A percentile compares a stretch with the other conserved stretches of the same genome.
Conservation (phyloP, 345 rosid species). For the Syzygium jambos region DNA sequence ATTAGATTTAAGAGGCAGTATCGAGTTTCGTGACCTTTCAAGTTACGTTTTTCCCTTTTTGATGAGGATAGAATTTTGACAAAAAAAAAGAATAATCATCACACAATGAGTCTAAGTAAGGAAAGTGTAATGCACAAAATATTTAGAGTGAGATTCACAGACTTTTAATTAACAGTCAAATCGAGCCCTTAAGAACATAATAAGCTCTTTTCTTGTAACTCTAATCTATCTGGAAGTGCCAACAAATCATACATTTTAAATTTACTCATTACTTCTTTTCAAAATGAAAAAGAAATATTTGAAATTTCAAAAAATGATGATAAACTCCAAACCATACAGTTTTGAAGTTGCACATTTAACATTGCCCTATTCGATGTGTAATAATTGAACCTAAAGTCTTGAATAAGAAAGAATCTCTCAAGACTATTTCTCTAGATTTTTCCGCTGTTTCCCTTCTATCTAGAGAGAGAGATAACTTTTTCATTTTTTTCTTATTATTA, state of each 20-base stretch:
- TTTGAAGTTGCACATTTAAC: neutral
- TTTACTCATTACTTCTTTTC: neutral
- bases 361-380: neutral
- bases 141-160: too few relatives aligned
- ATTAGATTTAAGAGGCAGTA: neutral
- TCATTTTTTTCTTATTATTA: too few relatives aligned
- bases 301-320: neutral
- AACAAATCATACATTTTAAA: neutral
- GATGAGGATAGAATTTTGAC: too few relatives aligned
- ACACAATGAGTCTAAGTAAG: too few relatives aligned
- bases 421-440: too few relatives aligned
- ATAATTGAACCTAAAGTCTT: neutral
- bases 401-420: too few relatives aligned
- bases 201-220: neutral
- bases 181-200: too few relatives aligned
- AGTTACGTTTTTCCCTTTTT: too few relatives aligned
- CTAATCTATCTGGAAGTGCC: fast-evolving
- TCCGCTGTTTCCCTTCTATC: fast-evolving
- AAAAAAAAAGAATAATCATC: too few relatives aligned
- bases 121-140: too few relatives aligned
- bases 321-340: neutral
- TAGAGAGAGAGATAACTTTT: neutral
- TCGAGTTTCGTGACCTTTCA: neutral
- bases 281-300: neutral
- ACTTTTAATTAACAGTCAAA: too few relatives aligned